These are phyloP conservation scores for Oryza glumipatula DNA, from an alignment of 176 grass and related monocot genomes.

Conservation along the genomic window DNA sequence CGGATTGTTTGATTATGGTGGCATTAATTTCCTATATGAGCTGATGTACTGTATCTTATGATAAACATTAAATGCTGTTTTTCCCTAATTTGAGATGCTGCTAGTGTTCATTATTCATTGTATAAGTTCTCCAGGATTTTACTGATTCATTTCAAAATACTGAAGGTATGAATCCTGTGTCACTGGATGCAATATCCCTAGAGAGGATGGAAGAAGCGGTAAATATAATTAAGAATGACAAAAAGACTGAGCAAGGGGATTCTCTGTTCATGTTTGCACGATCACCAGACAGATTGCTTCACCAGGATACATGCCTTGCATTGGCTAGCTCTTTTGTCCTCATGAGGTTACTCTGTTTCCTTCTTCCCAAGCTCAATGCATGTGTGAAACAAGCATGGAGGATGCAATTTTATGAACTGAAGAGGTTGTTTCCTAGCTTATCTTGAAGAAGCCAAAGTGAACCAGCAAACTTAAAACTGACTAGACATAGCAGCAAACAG, in stretches of 20 bases:
- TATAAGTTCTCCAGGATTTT: conserved; percentile 23
- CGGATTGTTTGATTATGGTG: conserved; percentile 19
- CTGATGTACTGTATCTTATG: background rate
- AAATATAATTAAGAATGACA: conserved; percentile 46
- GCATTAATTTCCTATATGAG: background rate
- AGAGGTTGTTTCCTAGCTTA: conserved; percentile 54
- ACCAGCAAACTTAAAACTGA: conserved; percentile 7
- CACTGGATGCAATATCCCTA: conserved; percentile 48
- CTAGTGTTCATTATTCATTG: background rate
- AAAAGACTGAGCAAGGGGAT: conserved; percentile 52
- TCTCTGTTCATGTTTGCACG: conserved; percentile 75
- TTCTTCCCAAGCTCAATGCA: conserved; percentile 75
- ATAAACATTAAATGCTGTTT: conserved; percentile 6
- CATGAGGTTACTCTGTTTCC: conserved; percentile 63
- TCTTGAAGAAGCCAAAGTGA: conserved; percentile 56
- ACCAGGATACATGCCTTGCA: conserved; percentile 85
- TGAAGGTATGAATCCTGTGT: conserved; percentile 67
- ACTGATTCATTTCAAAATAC: background rate
- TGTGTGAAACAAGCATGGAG: conserved; percentile 70
- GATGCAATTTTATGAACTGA: conserved; percentile 47
- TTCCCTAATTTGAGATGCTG: background rate
- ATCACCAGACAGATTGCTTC: conserved; percentile 86
- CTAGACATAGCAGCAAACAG: conserved; percentile 13
- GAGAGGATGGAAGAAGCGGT: conserved; percentile 45
- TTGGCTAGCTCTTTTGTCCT: conserved; percentile 75